These are phyloP conservation scores for Neurospora pannonica DNA, from an alignment of 495 filamentous ascomycete species.

Conservation along the genomic window DNA sequence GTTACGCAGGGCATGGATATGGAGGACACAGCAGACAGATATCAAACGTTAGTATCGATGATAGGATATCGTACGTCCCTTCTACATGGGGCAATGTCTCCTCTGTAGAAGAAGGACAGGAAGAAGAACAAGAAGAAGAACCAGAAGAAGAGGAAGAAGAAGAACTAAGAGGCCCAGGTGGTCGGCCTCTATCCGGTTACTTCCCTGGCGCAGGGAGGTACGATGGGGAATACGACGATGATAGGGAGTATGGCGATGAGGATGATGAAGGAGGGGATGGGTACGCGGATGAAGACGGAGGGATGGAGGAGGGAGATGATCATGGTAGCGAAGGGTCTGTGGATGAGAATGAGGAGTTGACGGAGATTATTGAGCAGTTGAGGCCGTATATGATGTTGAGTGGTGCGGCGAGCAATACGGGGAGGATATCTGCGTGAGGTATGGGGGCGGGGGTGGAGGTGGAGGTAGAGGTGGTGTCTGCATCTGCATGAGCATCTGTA, in stretches of 20 bases:
- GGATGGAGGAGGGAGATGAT: background rate
- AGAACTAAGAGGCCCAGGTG: background rate
- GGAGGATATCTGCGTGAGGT: background rate
- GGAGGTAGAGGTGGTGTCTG: background rate
- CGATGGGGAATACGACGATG: background rate
- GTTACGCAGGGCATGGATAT: background rate
- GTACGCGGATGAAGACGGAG: background rate
- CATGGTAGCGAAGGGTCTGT: background rate
- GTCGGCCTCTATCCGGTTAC: background rate
- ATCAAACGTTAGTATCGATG: background rate
- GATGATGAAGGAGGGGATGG: background rate
- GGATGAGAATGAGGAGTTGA: background rate
- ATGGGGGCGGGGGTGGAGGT: too few species aligned
- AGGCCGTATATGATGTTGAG: background rate
- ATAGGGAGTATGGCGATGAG: background rate
- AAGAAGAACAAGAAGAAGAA: background rate
- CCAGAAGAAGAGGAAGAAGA: background rate
- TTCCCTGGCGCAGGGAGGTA: background rate
- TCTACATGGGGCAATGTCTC: background rate
- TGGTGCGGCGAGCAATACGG: background rate
- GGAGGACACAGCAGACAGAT: background rate
- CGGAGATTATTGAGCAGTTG: background rate
- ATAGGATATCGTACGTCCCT: background rate
- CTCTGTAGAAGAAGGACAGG: background rate
- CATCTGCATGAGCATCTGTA: background rate